A percentile compares a stretch with the other conserved stretches of the same genome.
Conservation (phyloP, 202 grass and related monocot species). For the Musa balbisiana region DNA sequence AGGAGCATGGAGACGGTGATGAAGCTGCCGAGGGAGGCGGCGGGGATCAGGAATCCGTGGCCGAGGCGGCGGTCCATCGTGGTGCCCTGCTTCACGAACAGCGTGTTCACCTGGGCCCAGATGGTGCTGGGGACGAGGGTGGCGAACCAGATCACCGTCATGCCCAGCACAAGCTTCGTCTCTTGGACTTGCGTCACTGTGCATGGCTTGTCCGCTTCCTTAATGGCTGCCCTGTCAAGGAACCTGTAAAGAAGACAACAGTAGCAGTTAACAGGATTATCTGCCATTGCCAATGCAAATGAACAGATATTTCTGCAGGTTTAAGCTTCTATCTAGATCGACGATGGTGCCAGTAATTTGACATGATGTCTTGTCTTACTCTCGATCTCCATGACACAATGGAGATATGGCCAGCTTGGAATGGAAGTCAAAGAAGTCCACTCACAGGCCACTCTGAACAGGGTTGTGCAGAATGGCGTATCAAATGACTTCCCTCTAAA, state of each 20-base stretch:
- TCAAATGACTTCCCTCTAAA: no score
- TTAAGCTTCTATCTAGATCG: no score
- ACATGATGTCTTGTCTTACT: no score
- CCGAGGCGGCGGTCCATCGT: conserved; percentile 40
- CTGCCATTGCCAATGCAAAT: neutral
- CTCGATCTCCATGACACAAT: no score
- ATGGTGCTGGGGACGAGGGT: conserved; percentile 75
- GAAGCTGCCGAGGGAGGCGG: conserved; percentile 58
- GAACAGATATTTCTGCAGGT: no score
- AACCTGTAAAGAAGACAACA: conserved; percentile 16
- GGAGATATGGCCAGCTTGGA: no score
- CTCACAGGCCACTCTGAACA: no score
- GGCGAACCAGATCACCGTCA: conserved; percentile 54
- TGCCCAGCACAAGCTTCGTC: conserved; percentile 48
- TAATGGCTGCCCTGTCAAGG: conserved; percentile 49
- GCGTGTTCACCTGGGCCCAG: conserved; percentile 70
- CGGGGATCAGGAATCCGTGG: conserved; percentile 39
- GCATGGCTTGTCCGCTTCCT: conserved; percentile 6
- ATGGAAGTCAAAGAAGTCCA: no score
- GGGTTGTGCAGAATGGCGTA: no score
- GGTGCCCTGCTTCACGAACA: conserved; percentile 84
- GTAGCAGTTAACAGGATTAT: neutral
- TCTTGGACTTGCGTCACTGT: conserved; percentile 71
- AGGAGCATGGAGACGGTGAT: conserved; percentile 64
- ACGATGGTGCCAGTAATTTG: no score